A percentile compares a stretch with the other conserved stretches of the same genome.
Conservation (phyloP, 2,329 filamentous ascomycete species). For the Trichoderma gracile region DNA sequence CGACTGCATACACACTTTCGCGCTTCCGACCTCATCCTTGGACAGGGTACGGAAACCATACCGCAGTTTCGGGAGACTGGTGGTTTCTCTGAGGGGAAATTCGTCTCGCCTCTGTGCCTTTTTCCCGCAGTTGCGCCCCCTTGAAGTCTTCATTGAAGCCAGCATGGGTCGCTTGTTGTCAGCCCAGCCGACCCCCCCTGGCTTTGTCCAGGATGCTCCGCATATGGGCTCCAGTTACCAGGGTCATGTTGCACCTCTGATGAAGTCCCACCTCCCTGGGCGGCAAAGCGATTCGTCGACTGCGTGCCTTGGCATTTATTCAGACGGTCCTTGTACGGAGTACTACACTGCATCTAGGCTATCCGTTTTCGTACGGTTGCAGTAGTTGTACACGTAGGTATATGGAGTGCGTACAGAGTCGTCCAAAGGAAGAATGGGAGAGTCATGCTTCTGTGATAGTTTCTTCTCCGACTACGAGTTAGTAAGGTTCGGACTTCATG, state of each 20-base stretch:
- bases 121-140: neutral
- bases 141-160: constrained; percentile 2
- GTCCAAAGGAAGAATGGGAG: no score
- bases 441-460: no score
- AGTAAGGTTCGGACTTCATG: no score
- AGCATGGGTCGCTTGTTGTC: neutral
- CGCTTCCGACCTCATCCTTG: no score
- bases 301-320: neutral
- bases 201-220: neutral
- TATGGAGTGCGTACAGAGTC: no score
- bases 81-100: neutral
- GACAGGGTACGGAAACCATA: neutral
- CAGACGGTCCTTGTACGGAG: no score
- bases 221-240: neutral
- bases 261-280: neutral
- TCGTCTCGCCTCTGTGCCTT: neutral
- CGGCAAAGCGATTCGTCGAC: neutral
- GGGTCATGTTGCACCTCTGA: neutral
- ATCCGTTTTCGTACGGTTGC: no score
- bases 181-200: neutral
- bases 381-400: no score
- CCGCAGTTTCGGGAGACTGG: no score
- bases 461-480: no score
- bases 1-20: no score
- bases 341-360: no score